These are phyloP conservation scores for Ettlia oleoabundans DNA, from an alignment of 139 green algal genomes.

Conservation along the genomic window DNA sequence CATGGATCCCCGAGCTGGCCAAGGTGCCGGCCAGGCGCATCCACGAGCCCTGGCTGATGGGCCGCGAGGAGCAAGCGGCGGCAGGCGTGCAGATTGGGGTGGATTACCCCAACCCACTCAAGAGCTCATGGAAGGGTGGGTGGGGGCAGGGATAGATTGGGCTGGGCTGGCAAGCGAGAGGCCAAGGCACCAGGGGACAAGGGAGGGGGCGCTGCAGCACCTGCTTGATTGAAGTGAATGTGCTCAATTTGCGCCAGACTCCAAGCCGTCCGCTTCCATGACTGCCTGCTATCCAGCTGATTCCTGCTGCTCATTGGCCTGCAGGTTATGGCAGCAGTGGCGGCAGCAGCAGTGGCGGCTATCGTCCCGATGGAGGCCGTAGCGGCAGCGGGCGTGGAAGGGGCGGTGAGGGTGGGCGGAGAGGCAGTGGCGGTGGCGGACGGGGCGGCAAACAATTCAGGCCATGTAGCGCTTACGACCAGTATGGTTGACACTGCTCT, in stretches of 20 bases:
- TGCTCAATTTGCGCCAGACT: no score
- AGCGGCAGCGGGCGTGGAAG: slow-evolving; percentile 13
- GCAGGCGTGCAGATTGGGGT: slow-evolving; percentile 67
- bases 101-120: slow-evolving; percentile 73
- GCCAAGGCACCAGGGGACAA: not conserved
- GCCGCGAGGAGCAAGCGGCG: slow-evolving; percentile 65
- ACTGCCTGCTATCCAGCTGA: not conserved
- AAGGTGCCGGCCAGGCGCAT: slow-evolving; percentile 71
- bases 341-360: not conserved
- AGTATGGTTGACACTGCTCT: slow-evolving; percentile 54
- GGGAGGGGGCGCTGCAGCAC: not conserved
- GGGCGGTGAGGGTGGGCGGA: not conserved
- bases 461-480: slow-evolving; percentile 54
- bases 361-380: not conserved
- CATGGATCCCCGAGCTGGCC: slow-evolving; percentile 91
- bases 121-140: slow-evolving; percentile 18
- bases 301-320: not conserved
- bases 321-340: not conserved
- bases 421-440: slow-evolving; percentile 28
- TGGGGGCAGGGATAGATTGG: not conserved
- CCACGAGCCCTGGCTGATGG: slow-evolving; percentile 87
- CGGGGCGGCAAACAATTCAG: not conserved
- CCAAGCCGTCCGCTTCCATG: no score
- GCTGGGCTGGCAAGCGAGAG: not conserved
- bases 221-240: not conserved